phyloP scores from a whole-genome alignment of 768 basidiomycete genomes.

The Boletus rufocinnamomeus region DNA sequence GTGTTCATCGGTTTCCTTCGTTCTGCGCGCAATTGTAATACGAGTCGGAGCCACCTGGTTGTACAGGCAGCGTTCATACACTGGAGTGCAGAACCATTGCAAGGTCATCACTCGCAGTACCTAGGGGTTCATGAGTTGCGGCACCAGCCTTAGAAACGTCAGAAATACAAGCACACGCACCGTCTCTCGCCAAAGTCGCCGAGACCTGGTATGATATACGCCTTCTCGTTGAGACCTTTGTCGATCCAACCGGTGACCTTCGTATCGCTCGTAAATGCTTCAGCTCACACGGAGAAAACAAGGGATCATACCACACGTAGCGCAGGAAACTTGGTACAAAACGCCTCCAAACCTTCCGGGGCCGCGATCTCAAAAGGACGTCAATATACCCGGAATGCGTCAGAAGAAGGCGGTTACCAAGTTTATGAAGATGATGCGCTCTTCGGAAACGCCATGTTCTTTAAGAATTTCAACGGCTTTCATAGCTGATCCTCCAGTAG shows the following conservation, averaged over 20 bases:
- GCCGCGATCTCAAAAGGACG: slow-evolving; percentile 65
- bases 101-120: slow-evolving; percentile 24
- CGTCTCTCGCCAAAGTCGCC: slow-evolving; percentile 96
- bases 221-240: slow-evolving; percentile 85
- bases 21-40: not conserved
- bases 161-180: slow-evolving; percentile 36
- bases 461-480: slow-evolving; percentile 95
- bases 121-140: slow-evolving; percentile 7
- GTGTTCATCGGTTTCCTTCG: not conserved
- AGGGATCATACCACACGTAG: slow-evolving; percentile 67
- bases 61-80: not conserved
- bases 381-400: not conserved
- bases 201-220: slow-evolving; percentile 91
- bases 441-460: slow-evolving; percentile 90
- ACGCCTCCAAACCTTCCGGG: slow-evolving; percentile 84
- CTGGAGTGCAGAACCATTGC: not conserved
- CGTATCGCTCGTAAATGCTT: slow-evolving; percentile 1
- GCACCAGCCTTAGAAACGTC: not conserved
- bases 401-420: slow-evolving; percentile 48
- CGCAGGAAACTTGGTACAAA: slow-evolving; percentile 73
- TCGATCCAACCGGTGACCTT: slow-evolving; percentile 97
- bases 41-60: too few species aligned
- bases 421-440: slow-evolving; percentile 94
- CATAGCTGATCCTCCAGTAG: slow-evolving; percentile 96
- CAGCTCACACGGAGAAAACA: not conserved